Conservation (phyloP, 352 stramenopile genomes). For the Elongisporangium prolatum region DNA sequence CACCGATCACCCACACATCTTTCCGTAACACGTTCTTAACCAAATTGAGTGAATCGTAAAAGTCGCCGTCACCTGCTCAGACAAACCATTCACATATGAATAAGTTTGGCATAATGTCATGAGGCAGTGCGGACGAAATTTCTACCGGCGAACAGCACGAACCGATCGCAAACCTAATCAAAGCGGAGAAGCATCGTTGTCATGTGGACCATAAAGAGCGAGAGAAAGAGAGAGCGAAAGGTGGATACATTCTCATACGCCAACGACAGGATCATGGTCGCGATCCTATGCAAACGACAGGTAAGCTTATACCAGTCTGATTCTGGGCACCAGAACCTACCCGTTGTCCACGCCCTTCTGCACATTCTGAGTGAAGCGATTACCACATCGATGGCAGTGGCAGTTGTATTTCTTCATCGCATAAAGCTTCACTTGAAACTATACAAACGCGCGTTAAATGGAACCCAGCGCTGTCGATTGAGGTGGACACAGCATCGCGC, state of each 20-base stretch:
- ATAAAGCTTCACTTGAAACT: slow-evolving; percentile 86
- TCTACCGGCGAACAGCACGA: slow-evolving; percentile 78
- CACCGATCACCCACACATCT: slow-evolving; percentile 84
- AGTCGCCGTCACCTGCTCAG: slow-evolving; percentile 72
- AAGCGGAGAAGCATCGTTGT: slow-evolving; percentile 1
- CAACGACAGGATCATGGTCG: slow-evolving; percentile 82
- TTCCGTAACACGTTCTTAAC: slow-evolving; percentile 81
- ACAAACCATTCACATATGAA: slow-evolving; percentile 3
- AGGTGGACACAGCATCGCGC: background rate
- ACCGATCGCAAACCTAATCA: slow-evolving; percentile 67
- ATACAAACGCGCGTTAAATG: background rate
- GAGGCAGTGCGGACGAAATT: background rate
- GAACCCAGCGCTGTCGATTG: background rate
- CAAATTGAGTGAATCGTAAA: slow-evolving; percentile 81
- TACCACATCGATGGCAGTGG: slow-evolving; percentile 54
- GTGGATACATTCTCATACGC: slow-evolving; percentile 73
- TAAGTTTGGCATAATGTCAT: background rate
- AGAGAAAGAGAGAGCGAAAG: slow-evolving; percentile 1
- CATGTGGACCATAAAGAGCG: slow-evolving; percentile 7
- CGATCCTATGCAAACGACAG: slow-evolving; percentile 39
- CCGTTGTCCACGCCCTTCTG: slow-evolving; percentile 87
- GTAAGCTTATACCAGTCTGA: too few relatives aligned
- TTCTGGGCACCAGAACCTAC: too few relatives aligned
- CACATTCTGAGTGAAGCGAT: slow-evolving; percentile 68
- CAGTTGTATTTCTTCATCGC: slow-evolving; percentile 83